These are phyloP conservation scores for Cryptosporidium andersoni DNA, from an alignment of 169 alveolate genomes.

Conservation along the genomic window DNA sequence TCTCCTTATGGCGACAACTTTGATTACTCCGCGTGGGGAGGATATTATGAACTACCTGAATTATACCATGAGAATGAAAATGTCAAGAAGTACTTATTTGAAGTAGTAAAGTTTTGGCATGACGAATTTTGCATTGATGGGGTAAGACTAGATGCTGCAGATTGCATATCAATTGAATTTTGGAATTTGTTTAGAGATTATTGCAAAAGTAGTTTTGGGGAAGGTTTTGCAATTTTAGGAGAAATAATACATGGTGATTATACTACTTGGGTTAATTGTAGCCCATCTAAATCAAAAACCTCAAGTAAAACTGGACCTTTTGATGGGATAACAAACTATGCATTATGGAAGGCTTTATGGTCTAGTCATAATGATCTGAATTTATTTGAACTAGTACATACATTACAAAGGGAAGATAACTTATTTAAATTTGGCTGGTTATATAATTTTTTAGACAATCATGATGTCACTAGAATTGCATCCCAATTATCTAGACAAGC, in stretches of 20 bases:
- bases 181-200: conserved; percentile 46
- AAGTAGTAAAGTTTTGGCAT: conserved; percentile 54
- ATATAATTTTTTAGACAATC: conserved; percentile 62
- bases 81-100: conserved; percentile 50
- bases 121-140: conserved; percentile 54
- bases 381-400: conserved; percentile 6
- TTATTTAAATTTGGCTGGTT: conserved; percentile 36
- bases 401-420: conserved; percentile 8
- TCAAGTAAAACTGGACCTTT: conserved; percentile 28
- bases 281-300: background rate
- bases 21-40: conserved; percentile 57
- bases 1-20: conserved; percentile 61
- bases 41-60: conserved; percentile 47
- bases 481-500: conserved; percentile 21
- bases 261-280: conserved; percentile 43
- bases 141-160: conserved; percentile 63
- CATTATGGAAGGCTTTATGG: conserved; percentile 63
- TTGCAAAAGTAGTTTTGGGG: conserved; percentile 52
- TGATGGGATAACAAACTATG: conserved; percentile 59
- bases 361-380: conserved; percentile 16
- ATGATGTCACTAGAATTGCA: conserved; percentile 66
- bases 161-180: conserved; percentile 35
- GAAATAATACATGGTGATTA: conserved; percentile 45
- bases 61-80: conserved; percentile 20
- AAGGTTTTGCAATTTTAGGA: conserved; percentile 40